Percentiles rank a stretch among this genome's conserved stretches.
These are phyloP conservation scores for Xylaria nigripes DNA, from an alignment of 495 filamentous ascomycete species.

Conservation along the genomic window DNA sequence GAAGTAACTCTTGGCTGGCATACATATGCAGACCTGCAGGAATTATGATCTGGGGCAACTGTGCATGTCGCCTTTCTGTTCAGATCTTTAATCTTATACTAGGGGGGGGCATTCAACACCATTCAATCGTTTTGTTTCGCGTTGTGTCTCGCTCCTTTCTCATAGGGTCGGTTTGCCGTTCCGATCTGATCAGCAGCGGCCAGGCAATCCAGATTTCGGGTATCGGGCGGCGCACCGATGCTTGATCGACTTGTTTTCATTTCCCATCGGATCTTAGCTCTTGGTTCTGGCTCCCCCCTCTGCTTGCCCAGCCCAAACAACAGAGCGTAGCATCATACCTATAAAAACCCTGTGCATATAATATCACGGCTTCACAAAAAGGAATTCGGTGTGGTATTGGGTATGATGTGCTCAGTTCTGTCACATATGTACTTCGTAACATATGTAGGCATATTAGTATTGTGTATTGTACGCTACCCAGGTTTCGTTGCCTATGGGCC, in stretches of 20 bases:
- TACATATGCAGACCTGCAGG: not conserved
- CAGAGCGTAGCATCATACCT: not conserved
- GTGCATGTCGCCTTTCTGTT: not conserved
- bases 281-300: not conserved
- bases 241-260: not conserved
- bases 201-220: constrained; percentile 6
- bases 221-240: constrained; percentile 10
- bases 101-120: not conserved
- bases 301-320: not conserved
- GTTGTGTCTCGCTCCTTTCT: not conserved
- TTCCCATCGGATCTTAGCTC: not conserved
- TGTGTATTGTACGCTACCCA: constrained; percentile 4
- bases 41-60: not conserved
- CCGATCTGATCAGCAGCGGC: constrained; percentile 6
- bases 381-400: constrained; percentile 9
- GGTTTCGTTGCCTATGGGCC: constrained; percentile 1
- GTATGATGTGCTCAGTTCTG: not conserved
- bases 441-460: not conserved
- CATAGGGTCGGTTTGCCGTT: constrained; percentile 3
- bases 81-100: not conserved
- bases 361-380: not conserved
- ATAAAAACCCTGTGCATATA: not conserved
- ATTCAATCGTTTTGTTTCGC: not conserved
- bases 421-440: not conserved
- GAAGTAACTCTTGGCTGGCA: not conserved